Percentiles rank a stretch among this genome's conserved stretches.
These are phyloP conservation scores for Trametes coccinea DNA, from an alignment of 768 basidiomycete genomes.

Conservation along the genomic window DNA sequence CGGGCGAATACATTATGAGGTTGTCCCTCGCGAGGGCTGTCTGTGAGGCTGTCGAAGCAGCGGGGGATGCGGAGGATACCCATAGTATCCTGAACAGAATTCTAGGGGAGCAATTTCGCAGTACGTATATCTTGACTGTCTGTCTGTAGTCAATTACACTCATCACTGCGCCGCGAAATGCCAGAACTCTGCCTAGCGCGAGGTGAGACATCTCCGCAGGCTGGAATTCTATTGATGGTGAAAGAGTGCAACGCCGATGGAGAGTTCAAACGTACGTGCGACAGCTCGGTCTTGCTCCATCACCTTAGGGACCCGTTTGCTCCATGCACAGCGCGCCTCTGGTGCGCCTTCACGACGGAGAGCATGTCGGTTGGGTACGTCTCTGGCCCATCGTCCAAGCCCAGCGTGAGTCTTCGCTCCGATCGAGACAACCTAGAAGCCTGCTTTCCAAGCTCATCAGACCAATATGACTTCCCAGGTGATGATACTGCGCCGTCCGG, in stretches of 20 bases:
- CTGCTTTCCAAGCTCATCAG: not conserved
- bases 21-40: slow-evolving; percentile 54
- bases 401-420: slow-evolving; percentile 49
- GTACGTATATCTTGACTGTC: slow-evolving; percentile 37
- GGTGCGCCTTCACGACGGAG: slow-evolving; percentile 82
- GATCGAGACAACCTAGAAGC: not conserved
- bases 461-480: slow-evolving; percentile 31
- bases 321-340: slow-evolving; percentile 55
- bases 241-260: slow-evolving; percentile 40
- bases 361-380: slow-evolving; percentile 82
- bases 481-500: slow-evolving; percentile 36
- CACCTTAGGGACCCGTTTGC: not conserved
- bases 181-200: slow-evolving; percentile 22
- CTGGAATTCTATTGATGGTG: slow-evolving; percentile 65
- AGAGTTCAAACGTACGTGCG: slow-evolving; percentile 31
- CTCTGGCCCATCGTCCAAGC: slow-evolving; percentile 51
- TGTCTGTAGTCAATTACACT: not conserved
- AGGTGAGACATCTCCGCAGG: slow-evolving; percentile 50
- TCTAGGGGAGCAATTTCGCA: slow-evolving; percentile 50
- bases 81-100: slow-evolving; percentile 52
- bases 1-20: slow-evolving; percentile 71
- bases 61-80: slow-evolving; percentile 45
- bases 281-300: not conserved
- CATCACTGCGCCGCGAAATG: not conserved
- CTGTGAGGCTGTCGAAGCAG: slow-evolving; percentile 43